Evolutionary conservation across 2,329 filamentous ascomycete genomes (phyloP), one percentile per base, ranked within the genome.

Genomic region (Stachybotrys elegans): DNA sequence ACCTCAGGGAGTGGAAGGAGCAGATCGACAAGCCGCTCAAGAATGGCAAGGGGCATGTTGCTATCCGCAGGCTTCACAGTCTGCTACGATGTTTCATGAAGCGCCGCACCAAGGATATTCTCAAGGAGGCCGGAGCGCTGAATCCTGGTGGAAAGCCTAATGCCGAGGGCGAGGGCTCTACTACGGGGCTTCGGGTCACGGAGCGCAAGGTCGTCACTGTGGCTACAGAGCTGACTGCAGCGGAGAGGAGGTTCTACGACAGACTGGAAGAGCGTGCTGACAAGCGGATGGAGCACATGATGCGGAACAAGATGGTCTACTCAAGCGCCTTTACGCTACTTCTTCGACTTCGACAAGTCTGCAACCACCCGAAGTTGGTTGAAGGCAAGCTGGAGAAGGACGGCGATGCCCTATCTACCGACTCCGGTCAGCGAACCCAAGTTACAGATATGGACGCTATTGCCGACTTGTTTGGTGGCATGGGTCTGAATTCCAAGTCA

Each of bases 11-110:
- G 47, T 98, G 93, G 92, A 91, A 92, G 54, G 86, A 91, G 14
- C 84, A 94, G 46, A 98, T 98, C 47, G 91, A 90, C 43, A 72
- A 78, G 36, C 93, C 93, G 0, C 81, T 98, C 78, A 95, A 92
- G 69, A 88, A 86, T 48, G 91, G 91, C 7, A 85, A 86, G 48
- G 93, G 92, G 11, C 87, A 91, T 43, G 78, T 97, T 46, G 92
- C 93, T 14, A 94, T 98, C 61, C 79, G 83, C 41, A 81, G 93
- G 36, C 72, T 98, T 23, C 90, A 95, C 53, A 82, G 86, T 45
- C 82, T 95, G 48, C 71, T 98, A 4, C 85, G 87, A 43, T 92
- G 90, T 44, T 95, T 95, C 69, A 98, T 98, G 93, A 95, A 97
- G 71, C 84, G 93, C n/a, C 83, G 93, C 34, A 97, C 91, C 8